Evolutionary conservation across 306 rosid species (phyloP).

Genomic region (Gynostemma pentaphyllum): DNA sequence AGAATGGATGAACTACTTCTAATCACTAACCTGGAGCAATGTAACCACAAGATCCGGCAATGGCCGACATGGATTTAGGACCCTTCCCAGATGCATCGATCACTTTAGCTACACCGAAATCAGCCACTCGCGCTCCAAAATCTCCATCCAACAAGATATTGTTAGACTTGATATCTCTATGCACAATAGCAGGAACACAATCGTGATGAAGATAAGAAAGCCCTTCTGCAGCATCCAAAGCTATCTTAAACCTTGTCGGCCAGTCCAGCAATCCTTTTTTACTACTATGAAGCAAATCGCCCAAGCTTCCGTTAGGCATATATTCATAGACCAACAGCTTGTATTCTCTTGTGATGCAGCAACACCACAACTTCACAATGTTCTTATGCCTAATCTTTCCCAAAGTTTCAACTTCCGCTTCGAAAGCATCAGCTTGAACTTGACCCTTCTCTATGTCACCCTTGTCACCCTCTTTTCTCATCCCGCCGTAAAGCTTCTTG

Average conservation of each 20-base stretch:
- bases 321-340: constrained; percentile 70
- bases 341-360: constrained; percentile 63
- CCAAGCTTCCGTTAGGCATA: constrained; percentile 84
- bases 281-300: constrained; percentile 64
- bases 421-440: constrained; percentile 23
- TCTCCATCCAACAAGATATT: constrained; percentile 79
- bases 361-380: constrained; percentile 67
- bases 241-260: constrained; percentile 79
- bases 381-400: constrained; percentile 87
- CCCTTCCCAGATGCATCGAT: constrained; percentile 60
- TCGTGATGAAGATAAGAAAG: constrained; percentile 79
- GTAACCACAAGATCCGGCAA: constrained; percentile 91
- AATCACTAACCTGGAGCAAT: constrained; percentile 71
- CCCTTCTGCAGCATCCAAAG: constrained; percentile 85
- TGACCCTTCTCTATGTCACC: constrained; percentile 38
- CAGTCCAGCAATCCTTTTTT: constrained; percentile 60
- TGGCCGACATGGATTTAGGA: constrained; percentile 51
- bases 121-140: constrained; percentile 74
- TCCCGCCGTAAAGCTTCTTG: constrained; percentile 67
- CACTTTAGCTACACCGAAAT: constrained; percentile 86
- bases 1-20: background rate
- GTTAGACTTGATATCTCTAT: constrained; percentile 79
- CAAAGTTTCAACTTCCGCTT: constrained; percentile 65
- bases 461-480: background rate
- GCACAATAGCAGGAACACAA: constrained; percentile 69